Conservation (phyloP, 1,139 yeast genomes). For the Geotrichum histeridarum region DNA sequence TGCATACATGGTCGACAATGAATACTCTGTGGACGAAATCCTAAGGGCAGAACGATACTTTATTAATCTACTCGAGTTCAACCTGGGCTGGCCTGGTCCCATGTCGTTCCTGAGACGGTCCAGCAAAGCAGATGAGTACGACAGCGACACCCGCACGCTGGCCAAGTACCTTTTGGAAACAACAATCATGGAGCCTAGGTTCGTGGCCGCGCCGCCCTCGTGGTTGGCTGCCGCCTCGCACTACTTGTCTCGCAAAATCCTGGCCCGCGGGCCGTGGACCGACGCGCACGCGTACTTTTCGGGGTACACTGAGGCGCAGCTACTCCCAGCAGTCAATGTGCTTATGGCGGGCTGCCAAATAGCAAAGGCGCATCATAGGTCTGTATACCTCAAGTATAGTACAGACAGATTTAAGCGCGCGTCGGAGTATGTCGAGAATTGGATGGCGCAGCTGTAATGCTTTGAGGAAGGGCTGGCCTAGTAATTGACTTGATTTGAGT, state of each 20-base stretch:
- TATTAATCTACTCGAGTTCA: constrained; percentile 86
- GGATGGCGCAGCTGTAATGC: constrained; percentile 39
- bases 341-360: constrained; percentile 67
- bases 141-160: constrained; percentile 84
- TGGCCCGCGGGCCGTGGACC: constrained; percentile 83
- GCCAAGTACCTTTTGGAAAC: constrained; percentile 90
- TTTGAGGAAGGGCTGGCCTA: no score
- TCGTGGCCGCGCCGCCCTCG: constrained; percentile 85
- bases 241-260: constrained; percentile 68
- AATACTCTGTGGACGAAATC: constrained; percentile 76
- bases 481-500: no score
- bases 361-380: constrained; percentile 70
- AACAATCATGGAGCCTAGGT: constrained; percentile 83
- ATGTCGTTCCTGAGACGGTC: constrained; percentile 92
- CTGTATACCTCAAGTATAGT: constrained; percentile 83
- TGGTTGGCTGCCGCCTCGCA: constrained; percentile 97
- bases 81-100: constrained; percentile 98
- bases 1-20: constrained; percentile 88
- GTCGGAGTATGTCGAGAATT: constrained; percentile 74
- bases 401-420: constrained; percentile 80
- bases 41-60: constrained; percentile 86
- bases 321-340: constrained; percentile 69
- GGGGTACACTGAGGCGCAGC: constrained; percentile 82
- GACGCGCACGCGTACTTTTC: constrained; percentile 81
- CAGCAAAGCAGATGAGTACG: constrained; percentile 97